These are phyloP conservation scores for Pseudozyma sp. DNA, from an alignment of 1,284 basidiomycete species.

Conservation along the genomic window DNA sequence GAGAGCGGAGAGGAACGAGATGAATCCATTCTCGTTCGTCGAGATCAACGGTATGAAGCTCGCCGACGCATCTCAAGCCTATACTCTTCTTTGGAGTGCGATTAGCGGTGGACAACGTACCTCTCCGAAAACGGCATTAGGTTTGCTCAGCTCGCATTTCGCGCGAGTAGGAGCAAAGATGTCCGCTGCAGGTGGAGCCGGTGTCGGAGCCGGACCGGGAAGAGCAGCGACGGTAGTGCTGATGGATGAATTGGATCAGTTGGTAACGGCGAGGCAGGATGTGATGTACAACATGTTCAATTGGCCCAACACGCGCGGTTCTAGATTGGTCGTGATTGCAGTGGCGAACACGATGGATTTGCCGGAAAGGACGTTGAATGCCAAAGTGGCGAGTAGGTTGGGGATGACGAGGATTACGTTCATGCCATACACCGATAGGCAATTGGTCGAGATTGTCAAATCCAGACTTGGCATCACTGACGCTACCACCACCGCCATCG, in stretches of 20 bases:
- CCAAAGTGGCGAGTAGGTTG: constrained; percentile 89
- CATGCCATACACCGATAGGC: constrained; percentile 84
- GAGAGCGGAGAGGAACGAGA: constrained; percentile 75
- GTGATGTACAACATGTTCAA: constrained; percentile 99
- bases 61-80: constrained; percentile 62
- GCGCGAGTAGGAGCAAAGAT: constrained; percentile 34
- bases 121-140: constrained; percentile 59
- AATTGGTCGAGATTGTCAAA: constrained; percentile 87
- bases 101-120: constrained; percentile 52
- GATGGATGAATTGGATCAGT: constrained; percentile 97
- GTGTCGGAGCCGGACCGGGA: constrained; percentile 37
- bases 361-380: constrained; percentile 90
- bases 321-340: constrained; percentile 91
- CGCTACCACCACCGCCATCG: background rate
- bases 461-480: constrained; percentile 75
- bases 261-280: constrained; percentile 94
- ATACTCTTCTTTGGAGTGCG: constrained; percentile 63
- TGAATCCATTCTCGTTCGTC: constrained; percentile 92
- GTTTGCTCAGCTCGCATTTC: constrained; percentile 54
- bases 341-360: constrained; percentile 99
- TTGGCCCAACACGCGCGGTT: constrained; percentile 90
- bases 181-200: constrained; percentile 30
- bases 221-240: constrained; percentile 80
- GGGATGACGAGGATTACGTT: constrained; percentile 97
- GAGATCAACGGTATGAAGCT: constrained; percentile 94